phyloP scores from a whole-genome alignment of 2,329 filamentous ascomycete genomes.

The Sporothrix euskadiensis region DNA sequence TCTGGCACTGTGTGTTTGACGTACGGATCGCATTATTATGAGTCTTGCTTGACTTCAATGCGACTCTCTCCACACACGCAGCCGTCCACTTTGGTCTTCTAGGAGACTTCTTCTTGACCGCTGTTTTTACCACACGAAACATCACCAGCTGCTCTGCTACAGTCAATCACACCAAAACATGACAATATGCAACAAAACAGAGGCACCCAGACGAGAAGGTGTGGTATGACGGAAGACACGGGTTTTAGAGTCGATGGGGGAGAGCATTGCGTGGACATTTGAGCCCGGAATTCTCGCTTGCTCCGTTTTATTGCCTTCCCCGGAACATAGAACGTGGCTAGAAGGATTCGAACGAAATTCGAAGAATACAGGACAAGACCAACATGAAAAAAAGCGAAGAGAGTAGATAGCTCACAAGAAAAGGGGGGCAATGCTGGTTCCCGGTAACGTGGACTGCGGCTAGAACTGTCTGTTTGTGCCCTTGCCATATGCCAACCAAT shows the following conservation, averaged over 20 bases:
- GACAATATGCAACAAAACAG: not conserved
- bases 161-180: not conserved
- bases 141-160: not conserved
- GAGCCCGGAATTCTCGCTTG: not conserved
- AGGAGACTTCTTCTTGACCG: conserved; percentile 21
- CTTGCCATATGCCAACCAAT: not conserved
- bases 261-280: not conserved
- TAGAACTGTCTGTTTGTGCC: not conserved
- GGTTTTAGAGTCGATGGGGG: not conserved
- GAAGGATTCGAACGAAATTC: not conserved
- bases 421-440: not conserved
- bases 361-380: not conserved
- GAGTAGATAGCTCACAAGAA: not conserved
- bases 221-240: conserved; percentile 1
- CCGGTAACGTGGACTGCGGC: conserved; percentile 5
- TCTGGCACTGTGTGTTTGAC: conserved; percentile 72
- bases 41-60: not conserved
- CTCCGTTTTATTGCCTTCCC: not conserved
- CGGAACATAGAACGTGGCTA: not conserved
- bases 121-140: conserved; percentile 1
- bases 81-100: not conserved
- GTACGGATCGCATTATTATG: conserved; percentile 46
- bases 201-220: not conserved
- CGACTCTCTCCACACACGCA: not conserved
- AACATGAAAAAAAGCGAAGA: not conserved